These are phyloP conservation scores for Globisporangium paddicum DNA, from an alignment of 352 stramenopile species.

Conservation along the genomic window DNA sequence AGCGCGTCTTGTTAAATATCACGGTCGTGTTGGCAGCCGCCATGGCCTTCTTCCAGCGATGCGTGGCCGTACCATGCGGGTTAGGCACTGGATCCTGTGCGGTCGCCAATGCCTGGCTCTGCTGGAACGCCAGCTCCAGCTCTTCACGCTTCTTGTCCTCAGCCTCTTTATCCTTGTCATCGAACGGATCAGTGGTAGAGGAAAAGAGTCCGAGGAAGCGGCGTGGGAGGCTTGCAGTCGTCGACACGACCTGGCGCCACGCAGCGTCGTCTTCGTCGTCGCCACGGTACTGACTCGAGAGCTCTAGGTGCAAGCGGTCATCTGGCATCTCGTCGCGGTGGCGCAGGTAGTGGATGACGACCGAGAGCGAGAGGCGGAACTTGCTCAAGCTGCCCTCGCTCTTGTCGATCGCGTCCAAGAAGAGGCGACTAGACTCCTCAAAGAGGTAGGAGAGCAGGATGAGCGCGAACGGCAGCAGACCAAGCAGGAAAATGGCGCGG, in stretches of 20 bases:
- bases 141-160: slow-evolving; percentile 65
- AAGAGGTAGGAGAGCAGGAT: slow-evolving; percentile 87
- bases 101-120: slow-evolving; percentile 25
- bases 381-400: slow-evolving; percentile 77
- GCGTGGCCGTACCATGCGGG: slow-evolving; percentile 20
- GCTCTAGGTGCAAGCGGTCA: slow-evolving; percentile 57
- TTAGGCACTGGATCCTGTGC: slow-evolving; percentile 13
- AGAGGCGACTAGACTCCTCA: slow-evolving; percentile 76
- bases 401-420: slow-evolving; percentile 84
- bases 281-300: slow-evolving; percentile 38
- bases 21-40: slow-evolving; percentile 59
- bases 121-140: slow-evolving; percentile 55
- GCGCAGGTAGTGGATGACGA: slow-evolving; percentile 84
- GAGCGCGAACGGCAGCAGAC: slow-evolving; percentile 65
- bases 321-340: slow-evolving; percentile 78
- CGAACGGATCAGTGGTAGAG: slow-evolving; percentile 55
- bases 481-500: slow-evolving; percentile 64
- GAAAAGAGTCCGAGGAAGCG: slow-evolving; percentile 43
- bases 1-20: slow-evolving; percentile 72
- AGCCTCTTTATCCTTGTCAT: slow-evolving; percentile 69
- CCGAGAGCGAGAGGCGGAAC: slow-evolving; percentile 76
- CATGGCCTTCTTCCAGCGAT: slow-evolving; percentile 73
- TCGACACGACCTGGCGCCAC: slow-evolving; percentile 44
- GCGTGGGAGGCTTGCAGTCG: slow-evolving; percentile 27
- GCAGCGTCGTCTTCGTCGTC: slow-evolving; percentile 61